Conservation (phyloP, 306 rosid genomes). For the Canavalia ensiformis region DNA sequence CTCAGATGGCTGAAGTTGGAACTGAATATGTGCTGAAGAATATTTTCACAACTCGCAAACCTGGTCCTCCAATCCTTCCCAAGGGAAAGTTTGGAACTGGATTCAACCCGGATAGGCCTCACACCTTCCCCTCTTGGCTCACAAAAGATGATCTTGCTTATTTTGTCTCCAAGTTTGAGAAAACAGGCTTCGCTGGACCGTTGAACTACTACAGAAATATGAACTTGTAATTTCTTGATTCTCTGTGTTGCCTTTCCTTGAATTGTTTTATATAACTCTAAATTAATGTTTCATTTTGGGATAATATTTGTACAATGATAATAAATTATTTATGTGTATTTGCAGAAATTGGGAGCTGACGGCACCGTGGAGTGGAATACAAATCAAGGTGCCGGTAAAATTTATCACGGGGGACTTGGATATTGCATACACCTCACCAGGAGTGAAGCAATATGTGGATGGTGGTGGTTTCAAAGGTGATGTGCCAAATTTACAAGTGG, state of each 20-base stretch:
- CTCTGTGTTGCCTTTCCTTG: not conserved
- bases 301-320: not conserved
- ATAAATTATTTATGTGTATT: not conserved
- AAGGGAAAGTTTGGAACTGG: constrained; percentile 42
- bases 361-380: constrained; percentile 47
- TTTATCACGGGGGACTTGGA: constrained; percentile 55
- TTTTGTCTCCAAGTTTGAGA: constrained; percentile 54
- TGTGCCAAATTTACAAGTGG: constrained; percentile 46
- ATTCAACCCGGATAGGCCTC: constrained; percentile 31
- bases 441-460: constrained; percentile 37
- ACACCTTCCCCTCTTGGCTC: constrained; percentile 60
- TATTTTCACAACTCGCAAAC: constrained; percentile 38
- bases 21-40: constrained; percentile 42
- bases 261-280: no score
- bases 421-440: constrained; percentile 31
- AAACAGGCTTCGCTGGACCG: constrained; percentile 58
- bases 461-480: constrained; percentile 54
- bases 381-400: constrained; percentile 41
- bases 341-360: constrained; percentile 57
- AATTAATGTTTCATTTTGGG: not conserved
- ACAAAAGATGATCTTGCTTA: constrained; percentile 54
- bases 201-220: constrained; percentile 60
- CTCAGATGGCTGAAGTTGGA: constrained; percentile 47
- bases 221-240: constrained; percentile 5
- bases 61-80: constrained; percentile 50